Evolutionary conservation across 1,139 yeast genomes (phyloP).

Genomic region (Kurtzmaniella quercitrusa): DNA sequence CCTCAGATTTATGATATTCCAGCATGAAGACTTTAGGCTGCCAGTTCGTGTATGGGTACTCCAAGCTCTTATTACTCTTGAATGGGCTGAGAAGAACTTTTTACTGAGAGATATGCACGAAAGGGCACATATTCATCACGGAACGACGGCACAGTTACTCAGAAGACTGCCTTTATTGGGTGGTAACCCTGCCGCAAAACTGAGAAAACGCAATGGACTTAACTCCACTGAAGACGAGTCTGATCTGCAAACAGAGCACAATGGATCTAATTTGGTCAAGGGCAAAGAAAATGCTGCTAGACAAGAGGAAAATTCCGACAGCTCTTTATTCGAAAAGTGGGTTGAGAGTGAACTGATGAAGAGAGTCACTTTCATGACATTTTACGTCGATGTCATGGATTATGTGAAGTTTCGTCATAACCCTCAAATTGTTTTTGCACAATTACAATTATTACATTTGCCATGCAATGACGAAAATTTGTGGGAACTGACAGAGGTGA

Average conservation of each 20-base stretch:
- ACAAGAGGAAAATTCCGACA: slow-evolving; percentile 15
- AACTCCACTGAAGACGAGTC: slow-evolving; percentile 30
- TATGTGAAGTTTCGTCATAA: slow-evolving; percentile 79
- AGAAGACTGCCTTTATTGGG: slow-evolving; percentile 73
- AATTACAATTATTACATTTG: slow-evolving; percentile 60
- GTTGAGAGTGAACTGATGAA: slow-evolving; percentile 75
- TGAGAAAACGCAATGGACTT: slow-evolving; percentile 15
- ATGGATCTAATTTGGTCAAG: slow-evolving; percentile 15
- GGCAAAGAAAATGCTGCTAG: slow-evolving; percentile 12
- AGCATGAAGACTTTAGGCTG: slow-evolving; percentile 55
- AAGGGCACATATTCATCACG: slow-evolving; percentile 73
- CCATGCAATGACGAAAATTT: slow-evolving; percentile 72
- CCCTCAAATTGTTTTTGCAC: slow-evolving; percentile 64
- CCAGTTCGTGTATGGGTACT: slow-evolving; percentile 65
- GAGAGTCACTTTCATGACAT: slow-evolving; percentile 74
- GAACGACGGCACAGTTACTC: slow-evolving; percentile 67
- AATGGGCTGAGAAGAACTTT: slow-evolving; percentile 65
- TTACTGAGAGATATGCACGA: slow-evolving; percentile 61
- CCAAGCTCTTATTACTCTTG: slow-evolving; percentile 60
- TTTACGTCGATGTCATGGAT: slow-evolving; percentile 74
- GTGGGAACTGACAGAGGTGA: slow-evolving; percentile 56
- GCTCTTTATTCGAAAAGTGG: slow-evolving; percentile 49
- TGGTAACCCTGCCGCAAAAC: slow-evolving; percentile 47
- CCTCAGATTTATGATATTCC: slow-evolving; percentile 57
- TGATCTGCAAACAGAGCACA: slow-evolving; percentile 12